phyloP scores from a whole-genome alignment of 208 protist species.

The Trypanosoma platydactyli region DNA sequence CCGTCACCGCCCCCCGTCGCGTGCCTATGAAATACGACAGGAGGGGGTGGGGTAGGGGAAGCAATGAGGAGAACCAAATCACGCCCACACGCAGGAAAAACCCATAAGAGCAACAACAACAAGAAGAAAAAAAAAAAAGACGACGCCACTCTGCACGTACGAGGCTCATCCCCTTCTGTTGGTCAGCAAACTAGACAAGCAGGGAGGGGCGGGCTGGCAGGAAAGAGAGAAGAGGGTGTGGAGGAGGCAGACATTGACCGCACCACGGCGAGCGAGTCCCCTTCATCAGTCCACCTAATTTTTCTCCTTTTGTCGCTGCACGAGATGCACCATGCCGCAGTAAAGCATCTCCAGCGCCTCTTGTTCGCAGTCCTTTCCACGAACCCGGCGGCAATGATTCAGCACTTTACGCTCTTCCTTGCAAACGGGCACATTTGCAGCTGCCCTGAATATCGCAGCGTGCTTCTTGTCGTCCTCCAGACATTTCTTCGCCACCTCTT shows the following conservation, averaged over 20 bases:
- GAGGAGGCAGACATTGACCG: not conserved
- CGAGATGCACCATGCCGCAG: slow-evolving; percentile 83
- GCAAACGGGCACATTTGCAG: slow-evolving; percentile 59
- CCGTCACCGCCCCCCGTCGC: too few species aligned
- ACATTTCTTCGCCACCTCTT: slow-evolving; percentile 61
- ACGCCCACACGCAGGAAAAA: slow-evolving; percentile 8
- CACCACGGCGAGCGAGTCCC: not conserved
- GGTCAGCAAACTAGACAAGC: not conserved
- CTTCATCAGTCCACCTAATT: not conserved
- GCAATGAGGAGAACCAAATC: too few species aligned
- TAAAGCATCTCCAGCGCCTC: slow-evolving; percentile 81
- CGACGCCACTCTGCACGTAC: not conserved
- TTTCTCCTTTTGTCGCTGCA: slow-evolving; percentile 43
- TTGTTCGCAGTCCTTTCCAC: slow-evolving; percentile 66
- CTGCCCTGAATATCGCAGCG: slow-evolving; percentile 64
- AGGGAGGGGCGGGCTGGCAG: too few species aligned
- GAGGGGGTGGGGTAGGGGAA: too few species aligned
- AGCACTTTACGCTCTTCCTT: slow-evolving; percentile 54
- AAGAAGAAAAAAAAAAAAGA: slow-evolving; percentile 1
- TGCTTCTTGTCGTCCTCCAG: slow-evolving; percentile 84
- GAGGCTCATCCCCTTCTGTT: not conserved
- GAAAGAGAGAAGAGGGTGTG: too few species aligned
- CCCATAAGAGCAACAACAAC: slow-evolving; percentile 10
- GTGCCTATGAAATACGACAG: too few species aligned
- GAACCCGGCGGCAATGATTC: slow-evolving; percentile 48